phyloP scores from a whole-genome alignment of 2,329 filamentous ascomycete genomes.

The Diplodia intermedia region DNA sequence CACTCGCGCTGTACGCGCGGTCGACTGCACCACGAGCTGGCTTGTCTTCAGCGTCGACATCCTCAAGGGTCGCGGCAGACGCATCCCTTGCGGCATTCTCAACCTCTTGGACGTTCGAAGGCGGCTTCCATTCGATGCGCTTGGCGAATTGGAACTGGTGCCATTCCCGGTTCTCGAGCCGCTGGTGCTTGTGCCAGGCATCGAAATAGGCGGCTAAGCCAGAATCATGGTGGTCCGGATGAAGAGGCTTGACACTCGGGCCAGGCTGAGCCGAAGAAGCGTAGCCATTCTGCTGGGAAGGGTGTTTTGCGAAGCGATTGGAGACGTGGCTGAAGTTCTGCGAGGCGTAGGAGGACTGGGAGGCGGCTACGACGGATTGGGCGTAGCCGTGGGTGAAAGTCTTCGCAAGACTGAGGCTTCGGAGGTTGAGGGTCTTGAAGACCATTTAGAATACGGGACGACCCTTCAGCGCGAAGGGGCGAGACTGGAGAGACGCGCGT shows the following conservation, averaged over 20 bases:
- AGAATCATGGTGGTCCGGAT: constrained; percentile 48
- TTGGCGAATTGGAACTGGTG: constrained; percentile 89
- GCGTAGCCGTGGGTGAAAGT: constrained; percentile 98
- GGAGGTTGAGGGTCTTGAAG: constrained; percentile 77
- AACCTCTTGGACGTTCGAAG: constrained; percentile 48
- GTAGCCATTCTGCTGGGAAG: constrained; percentile 78
- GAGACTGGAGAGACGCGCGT: constrained; percentile 46
- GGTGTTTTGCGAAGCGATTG: constrained; percentile 55
- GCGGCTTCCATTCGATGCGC: constrained; percentile 84
- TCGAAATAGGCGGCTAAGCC: constrained; percentile 91
- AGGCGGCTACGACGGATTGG: constrained; percentile 94
- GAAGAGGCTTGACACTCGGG: constrained; percentile 43
- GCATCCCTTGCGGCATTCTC: constrained; percentile 48
- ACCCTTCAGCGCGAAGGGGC: constrained; percentile 66
- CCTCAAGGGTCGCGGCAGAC: constrained; percentile 35
- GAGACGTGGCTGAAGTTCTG: constrained; percentile 58
- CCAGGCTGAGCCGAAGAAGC: constrained; percentile 56
- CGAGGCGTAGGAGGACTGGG: constrained; percentile 81
- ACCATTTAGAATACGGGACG: constrained; percentile 83
- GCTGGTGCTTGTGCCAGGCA: constrained; percentile 81
- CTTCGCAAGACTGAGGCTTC: constrained; percentile 97
- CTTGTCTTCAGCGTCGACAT: constrained; percentile 37
- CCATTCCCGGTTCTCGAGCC: constrained; percentile 80
- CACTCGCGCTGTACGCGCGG: constrained; percentile 61
- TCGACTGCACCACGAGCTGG: constrained; percentile 47